Percentiles rank a stretch among this genome's conserved stretches.
These are phyloP conservation scores for Coemansia guatemalensis DNA, from an alignment of 192 early-diverging fungal genomes.

Conservation along the genomic window DNA sequence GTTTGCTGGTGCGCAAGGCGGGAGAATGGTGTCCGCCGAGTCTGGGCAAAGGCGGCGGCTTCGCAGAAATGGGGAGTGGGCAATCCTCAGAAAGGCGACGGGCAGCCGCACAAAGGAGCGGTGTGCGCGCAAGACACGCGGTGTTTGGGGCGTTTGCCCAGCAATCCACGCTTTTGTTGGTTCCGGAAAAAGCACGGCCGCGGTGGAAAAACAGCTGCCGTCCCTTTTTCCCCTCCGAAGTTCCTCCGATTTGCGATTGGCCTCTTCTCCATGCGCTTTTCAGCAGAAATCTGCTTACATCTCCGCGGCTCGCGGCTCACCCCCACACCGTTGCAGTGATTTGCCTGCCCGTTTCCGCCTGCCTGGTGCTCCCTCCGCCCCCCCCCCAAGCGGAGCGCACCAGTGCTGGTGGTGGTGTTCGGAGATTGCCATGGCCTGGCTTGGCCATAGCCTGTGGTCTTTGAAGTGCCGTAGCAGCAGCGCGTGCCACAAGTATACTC, in stretches of 20 bases:
- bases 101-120: not conserved
- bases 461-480: not conserved
- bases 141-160: not conserved
- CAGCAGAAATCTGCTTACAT: not conserved
- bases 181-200: not conserved
- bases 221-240: not conserved
- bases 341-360: not conserved
- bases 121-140: not conserved
- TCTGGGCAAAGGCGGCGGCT: slow-evolving; percentile 19
- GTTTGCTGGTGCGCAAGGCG: not conserved
- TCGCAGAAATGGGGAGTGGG: not conserved
- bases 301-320: not conserved
- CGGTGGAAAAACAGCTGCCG: not conserved
- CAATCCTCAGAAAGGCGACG: not conserved
- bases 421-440: not conserved
- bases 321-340: not conserved
- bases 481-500: not conserved
- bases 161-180: not conserved
- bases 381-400: not conserved
- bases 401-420: not conserved
- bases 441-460: not conserved
- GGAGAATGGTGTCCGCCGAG: slow-evolving; percentile 8
- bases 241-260: not conserved
- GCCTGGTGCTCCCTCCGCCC: not conserved
- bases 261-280: not conserved